Conservation (phyloP, 176 grass and related monocot genomes). For the Carex scoparia region DNA sequence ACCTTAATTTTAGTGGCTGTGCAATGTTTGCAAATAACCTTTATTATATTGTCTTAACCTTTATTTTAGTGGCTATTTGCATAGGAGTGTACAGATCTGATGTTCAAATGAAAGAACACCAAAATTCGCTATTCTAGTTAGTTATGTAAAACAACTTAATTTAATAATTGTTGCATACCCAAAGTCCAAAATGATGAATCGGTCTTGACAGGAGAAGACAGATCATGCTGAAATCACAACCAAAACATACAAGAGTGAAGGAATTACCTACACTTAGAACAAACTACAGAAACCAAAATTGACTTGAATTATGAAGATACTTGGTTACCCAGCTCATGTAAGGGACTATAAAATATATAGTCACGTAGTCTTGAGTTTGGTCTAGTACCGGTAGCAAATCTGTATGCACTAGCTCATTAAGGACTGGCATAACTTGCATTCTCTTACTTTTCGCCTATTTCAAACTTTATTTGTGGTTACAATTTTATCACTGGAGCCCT, state of each 20-base stretch:
- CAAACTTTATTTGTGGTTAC: background rate
- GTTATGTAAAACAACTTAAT: background rate
- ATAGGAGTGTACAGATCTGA: background rate
- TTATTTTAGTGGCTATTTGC: background rate
- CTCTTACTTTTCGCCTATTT: background rate
- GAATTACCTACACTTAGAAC: background rate
- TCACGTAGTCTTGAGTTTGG: background rate
- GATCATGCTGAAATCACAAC: slow-evolving; percentile 55
- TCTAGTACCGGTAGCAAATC: background rate
- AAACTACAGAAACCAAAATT: background rate
- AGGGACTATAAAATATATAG: background rate
- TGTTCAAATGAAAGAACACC: background rate
- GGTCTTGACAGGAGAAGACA: slow-evolving; percentile 71
- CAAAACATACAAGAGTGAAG: background rate
- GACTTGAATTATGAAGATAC: background rate
- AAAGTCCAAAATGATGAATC: slow-evolving; percentile 97
- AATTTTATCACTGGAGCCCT: background rate
- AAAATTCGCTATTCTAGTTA: background rate
- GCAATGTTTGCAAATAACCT: background rate
- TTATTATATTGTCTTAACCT: background rate
- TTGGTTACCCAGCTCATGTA: background rate
- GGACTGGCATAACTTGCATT: background rate
- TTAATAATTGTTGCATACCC: slow-evolving; percentile 29
- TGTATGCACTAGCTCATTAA: background rate
- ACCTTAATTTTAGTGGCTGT: background rate